A percentile compares a stretch with the other conserved stretches of the same genome.
phyloP scores from a whole-genome alignment of 2,329 filamentous ascomycete genomes.

The Rugonectria rugulosa region DNA sequence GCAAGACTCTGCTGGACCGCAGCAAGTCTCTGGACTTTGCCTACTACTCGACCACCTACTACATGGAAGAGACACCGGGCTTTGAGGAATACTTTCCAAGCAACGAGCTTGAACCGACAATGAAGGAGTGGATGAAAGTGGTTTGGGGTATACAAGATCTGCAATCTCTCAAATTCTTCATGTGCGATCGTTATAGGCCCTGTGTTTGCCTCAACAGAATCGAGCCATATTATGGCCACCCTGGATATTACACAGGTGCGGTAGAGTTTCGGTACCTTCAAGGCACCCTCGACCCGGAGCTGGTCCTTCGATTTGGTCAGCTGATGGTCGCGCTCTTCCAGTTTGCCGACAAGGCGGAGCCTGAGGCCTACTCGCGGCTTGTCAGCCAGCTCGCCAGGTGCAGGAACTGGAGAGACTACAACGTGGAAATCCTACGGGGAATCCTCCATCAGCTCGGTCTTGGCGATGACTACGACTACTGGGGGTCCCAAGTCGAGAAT shows the following conservation, averaged over 20 bases:
- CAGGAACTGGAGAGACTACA: not conserved
- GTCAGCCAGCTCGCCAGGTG: slow-evolving; percentile 4
- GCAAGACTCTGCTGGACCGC: not conserved
- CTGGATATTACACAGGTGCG: slow-evolving; percentile 8
- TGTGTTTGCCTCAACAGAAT: slow-evolving; percentile 1
- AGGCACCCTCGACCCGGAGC: slow-evolving; percentile 27
- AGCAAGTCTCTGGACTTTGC: not conserved
- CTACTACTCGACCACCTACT: not conserved
- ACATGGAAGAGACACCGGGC: slow-evolving; percentile 1
- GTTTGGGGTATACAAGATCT: slow-evolving; percentile 12
- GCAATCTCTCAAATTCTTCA: not conserved
- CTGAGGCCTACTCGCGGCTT: slow-evolving; percentile 19
- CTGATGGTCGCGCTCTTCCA: slow-evolving; percentile 29
- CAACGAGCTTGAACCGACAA: not conserved
- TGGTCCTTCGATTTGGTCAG: slow-evolving; percentile 29
- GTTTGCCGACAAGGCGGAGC: slow-evolving; percentile 28
- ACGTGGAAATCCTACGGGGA: slow-evolving; percentile 8
- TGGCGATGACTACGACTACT: slow-evolving; percentile 21
- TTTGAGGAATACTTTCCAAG: slow-evolving; percentile 21
- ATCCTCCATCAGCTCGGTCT: slow-evolving; percentile 24
- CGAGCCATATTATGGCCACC: not conserved
- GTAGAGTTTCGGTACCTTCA: slow-evolving; percentile 33
- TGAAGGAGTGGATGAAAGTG: slow-evolving; percentile 13
- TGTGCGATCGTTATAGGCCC: not conserved
- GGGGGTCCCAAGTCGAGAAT: not conserved